Conservation (phyloP, 2,329 filamentous ascomycete species). For the Neoscytalidium dimidiatum region DNA sequence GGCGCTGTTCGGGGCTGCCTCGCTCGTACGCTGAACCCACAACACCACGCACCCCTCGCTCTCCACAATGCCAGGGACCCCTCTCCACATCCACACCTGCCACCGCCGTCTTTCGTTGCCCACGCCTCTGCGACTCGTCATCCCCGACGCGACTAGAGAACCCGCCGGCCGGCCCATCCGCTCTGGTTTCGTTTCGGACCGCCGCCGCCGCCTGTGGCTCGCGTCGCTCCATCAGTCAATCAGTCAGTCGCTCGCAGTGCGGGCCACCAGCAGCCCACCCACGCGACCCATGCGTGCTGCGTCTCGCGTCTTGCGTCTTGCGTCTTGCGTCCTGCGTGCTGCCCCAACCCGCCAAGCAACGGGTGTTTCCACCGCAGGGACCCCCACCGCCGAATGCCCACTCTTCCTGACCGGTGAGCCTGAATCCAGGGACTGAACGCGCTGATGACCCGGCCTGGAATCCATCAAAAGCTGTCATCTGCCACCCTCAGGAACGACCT, state of each 20-base stretch:
- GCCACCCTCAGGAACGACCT: neutral
- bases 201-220: too few relatives aligned
- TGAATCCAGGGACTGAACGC: conserved; percentile 5
- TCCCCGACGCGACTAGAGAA: conserved; percentile 1
- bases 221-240: too few relatives aligned
- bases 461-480: neutral
- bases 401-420: conserved; percentile 12
- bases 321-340: neutral
- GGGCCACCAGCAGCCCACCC: too few relatives aligned
- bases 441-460: neutral
- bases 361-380: conserved; percentile 7
- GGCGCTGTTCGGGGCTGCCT: neutral
- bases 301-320: too few relatives aligned
- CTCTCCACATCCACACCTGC: neutral
- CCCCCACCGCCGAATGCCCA: conserved; percentile 1
- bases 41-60: neutral
- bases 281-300: too few relatives aligned
- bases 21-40: neutral
- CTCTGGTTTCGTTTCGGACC: conserved; percentile 3
- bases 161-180: neutral
- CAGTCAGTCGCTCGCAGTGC: too few relatives aligned
- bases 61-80: conserved; percentile 1
- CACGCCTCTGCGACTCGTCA: conserved; percentile 5
- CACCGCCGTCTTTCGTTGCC: conserved; percentile 4
- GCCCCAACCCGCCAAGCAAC: conserved; percentile 1